Evolutionary conservation across 108 stramenopile genomes (phyloP), one percentile per base, ranked within the genome.

Genomic region (Cyclotella atomus): DNA sequence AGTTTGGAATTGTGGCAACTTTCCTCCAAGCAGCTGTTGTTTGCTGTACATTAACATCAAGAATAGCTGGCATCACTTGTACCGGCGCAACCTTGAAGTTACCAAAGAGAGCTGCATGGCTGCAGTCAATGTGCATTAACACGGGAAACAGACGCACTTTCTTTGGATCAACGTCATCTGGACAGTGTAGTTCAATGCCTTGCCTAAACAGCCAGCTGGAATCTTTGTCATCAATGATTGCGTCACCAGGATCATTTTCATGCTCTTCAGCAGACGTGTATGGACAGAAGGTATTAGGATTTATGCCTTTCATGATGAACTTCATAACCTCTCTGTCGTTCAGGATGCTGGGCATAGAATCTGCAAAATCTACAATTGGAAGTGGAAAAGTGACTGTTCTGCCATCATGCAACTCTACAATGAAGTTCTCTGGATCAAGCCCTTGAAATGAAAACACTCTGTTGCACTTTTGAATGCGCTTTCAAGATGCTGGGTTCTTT

Each of bases 231-330:
- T 49, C 4, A n/a, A 49, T 49, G 4, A 49, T 49, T 10, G 47
- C 47, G 10, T 49, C n/a, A n/a, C n/a, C 47, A n/a, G n/a, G n/a
- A 49, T 49, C 47, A 49, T n/a, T 12, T 49, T 49, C 47, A 49
- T 49, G 47, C 4, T 49, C 47, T 49, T 12, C 4, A 9, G 9
- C 47, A 12, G 47, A 49, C 16, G n/a, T 4, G 9, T 4, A n/a
- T 4, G 47, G 47, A n/a, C 47, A 4, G 16, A 9, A 49, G 4
- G 47, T 49, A 4, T 49, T 17, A 7, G 38, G 38, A 49, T 49
- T 17, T 4, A 49, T 4, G 9, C 47, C 47, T n/a, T 19, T 49
- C 47, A 49, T 49, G 9, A 49, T 49, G n/a, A 4, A n/a, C 10
- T 12, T 4, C 47, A 49, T 49, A 4, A 49, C 47, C n/a, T 49